Conservation (phyloP, 192 early-diverging fungal species). For the Coemansia sp. region DNA sequence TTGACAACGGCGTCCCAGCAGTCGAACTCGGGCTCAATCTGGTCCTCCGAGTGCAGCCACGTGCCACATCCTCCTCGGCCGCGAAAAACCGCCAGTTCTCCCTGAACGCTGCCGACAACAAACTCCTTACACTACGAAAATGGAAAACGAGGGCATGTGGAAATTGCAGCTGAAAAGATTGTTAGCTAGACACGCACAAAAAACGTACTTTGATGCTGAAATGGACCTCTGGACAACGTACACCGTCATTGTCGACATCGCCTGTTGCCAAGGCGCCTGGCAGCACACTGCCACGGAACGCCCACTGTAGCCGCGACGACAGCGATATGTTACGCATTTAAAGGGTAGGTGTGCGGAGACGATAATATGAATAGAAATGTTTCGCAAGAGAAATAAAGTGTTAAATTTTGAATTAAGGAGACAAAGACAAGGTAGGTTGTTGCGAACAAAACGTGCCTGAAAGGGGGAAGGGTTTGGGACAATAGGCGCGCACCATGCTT, state of each 20-base stretch:
- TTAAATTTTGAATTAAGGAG: too few relatives aligned
- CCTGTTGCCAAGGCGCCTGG: constrained; percentile 51
- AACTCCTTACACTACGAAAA: constrained; percentile 53
- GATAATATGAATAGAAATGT: not conserved
- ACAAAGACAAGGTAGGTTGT: too few relatives aligned
- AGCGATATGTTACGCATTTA: constrained; percentile 50
- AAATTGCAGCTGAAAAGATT: not conserved
- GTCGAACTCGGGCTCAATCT: constrained; percentile 53
- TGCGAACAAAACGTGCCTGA: too few relatives aligned
- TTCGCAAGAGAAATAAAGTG: not conserved
- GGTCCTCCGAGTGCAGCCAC: constrained; percentile 46
- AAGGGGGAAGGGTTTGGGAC: too few relatives aligned
- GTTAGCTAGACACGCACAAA: not conserved
- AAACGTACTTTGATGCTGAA: too few relatives aligned
- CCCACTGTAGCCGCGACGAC: constrained; percentile 54
- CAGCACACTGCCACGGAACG: constrained; percentile 51
- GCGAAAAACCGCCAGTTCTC: constrained; percentile 53
- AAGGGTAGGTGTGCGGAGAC: not conserved
- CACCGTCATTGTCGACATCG: constrained; percentile 55
- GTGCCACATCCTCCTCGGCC: constrained; percentile 52
- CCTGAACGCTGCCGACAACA: constrained; percentile 54
- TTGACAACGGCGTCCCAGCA: constrained; percentile 53
- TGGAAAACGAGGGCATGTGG: too few relatives aligned
- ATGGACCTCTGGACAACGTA: constrained; percentile 19
- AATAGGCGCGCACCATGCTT: too few relatives aligned